Percentiles rank a stretch among this genome's conserved stretches.
These are phyloP conservation scores for Hanseniaspora uvarum DNA, from an alignment of 1,139 yeast genomes.

Conservation along the genomic window DNA sequence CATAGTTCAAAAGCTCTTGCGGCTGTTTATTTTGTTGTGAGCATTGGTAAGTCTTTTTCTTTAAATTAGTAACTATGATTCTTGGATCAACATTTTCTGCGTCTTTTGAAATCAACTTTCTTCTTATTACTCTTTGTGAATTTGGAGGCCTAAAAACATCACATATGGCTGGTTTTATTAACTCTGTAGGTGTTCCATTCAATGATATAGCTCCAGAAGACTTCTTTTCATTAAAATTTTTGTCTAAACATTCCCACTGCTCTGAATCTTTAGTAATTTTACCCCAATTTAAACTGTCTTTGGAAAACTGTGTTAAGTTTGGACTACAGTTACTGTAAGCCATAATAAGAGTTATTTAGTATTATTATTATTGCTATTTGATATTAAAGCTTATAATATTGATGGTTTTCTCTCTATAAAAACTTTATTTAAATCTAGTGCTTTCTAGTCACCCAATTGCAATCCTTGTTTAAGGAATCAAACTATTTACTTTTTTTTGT, in stretches of 20 bases:
- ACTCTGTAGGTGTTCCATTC: background rate
- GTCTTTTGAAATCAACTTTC: background rate
- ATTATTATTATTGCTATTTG: too few relatives aligned
- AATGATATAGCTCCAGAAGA: background rate
- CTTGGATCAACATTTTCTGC: background rate
- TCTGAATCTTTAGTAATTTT: background rate
- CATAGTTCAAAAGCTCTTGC: background rate
- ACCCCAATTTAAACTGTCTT: constrained; percentile 5
- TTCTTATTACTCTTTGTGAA: constrained; percentile 2
- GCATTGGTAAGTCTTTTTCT: too few relatives aligned
- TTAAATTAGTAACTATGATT: background rate
- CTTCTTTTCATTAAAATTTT: background rate
- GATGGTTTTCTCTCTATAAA: too few relatives aligned
- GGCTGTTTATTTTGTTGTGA: background rate
- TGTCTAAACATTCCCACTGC: background rate
- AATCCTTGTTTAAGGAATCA: too few relatives aligned
- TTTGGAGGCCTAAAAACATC: constrained; percentile 6
- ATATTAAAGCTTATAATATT: too few relatives aligned
- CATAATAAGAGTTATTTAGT: too few relatives aligned
- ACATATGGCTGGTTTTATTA: constrained; percentile 4
- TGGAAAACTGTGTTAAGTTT: constrained; percentile 7
- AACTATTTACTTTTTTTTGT: background rate
- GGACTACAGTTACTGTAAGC: background rate
- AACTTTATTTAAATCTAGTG: too few relatives aligned
- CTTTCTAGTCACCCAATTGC: too few relatives aligned